Evolutionary conservation across 2,329 filamentous ascomycete genomes (phyloP), one percentile per base, ranked within the genome.

Genomic region (Sarocladium oryzae): DNA sequence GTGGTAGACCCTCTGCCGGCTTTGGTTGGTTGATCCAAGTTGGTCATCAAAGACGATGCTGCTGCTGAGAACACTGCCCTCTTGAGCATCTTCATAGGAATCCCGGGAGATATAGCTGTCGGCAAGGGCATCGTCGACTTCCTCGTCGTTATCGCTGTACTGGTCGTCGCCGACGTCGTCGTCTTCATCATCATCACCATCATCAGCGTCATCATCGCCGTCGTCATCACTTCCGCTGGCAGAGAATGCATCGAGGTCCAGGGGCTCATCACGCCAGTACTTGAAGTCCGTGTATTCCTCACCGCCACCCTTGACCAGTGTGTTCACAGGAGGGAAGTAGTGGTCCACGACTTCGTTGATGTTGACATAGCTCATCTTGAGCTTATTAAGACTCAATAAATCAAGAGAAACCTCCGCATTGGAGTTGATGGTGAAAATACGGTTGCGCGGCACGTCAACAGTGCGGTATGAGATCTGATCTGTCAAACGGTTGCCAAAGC

Each of bases 401-500:
- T 97, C 92, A 20, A 99, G 74, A 24, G 87, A 92, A 26, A 99
- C 91, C 67, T 99, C 93, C 1, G 92, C 91, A 63, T 97, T 95
- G 51, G 89, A 93, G 68, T 99, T 99, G 75, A 99, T 99, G 15
- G 93, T 96, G 68, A 99, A 99, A 59, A 99, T 99, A 50, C 93
- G 82, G 21, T 86, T 95, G 50, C 88, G 86, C 0, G 93, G 93
- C 36, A 99, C 96, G 64, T 96, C 95, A 51, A 99, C 93, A 4
- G 88, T 93, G 54, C 93, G 86, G 66, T 99, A 99, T 50, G 89
- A 95, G 53, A 99, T 82, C 51, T 95, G 93, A 65, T 99, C 95
- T 1, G 95, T 99, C 52, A 99, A 78, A 52, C 93, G 84, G 66
- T 99, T 99, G 53, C 95, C 93, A 62, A 97, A 99, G 0, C 93